Evolutionary conservation across 805 yeast species (phyloP).

Genomic region (Cyberlindnera americana): DNA sequence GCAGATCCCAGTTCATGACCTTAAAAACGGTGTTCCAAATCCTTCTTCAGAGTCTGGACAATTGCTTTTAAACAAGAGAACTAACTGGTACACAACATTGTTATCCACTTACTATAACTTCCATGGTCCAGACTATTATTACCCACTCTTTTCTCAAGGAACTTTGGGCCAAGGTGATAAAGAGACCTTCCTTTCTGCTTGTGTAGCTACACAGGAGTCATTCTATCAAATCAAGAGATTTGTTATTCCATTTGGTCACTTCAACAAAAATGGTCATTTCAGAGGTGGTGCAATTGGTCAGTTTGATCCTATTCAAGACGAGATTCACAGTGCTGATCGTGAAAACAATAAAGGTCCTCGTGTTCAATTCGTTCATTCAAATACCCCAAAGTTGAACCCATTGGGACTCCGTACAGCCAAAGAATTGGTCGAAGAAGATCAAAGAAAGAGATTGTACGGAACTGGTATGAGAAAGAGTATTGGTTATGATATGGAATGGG

Average conservation of each 20-base stretch:
- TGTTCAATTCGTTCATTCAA: slow-evolving; percentile 27
- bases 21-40: slow-evolving; percentile 58
- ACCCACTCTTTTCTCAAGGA: slow-evolving; percentile 67
- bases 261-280: slow-evolving; percentile 32
- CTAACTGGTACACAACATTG: slow-evolving; percentile 55
- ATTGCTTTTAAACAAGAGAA: slow-evolving; percentile 52
- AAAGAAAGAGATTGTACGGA: slow-evolving; percentile 12
- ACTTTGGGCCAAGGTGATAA: slow-evolving; percentile 76
- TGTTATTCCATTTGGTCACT: slow-evolving; percentile 39
- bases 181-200: slow-evolving; percentile 67
- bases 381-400: slow-evolving; percentile 33
- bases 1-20: slow-evolving; percentile 44
- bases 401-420: slow-evolving; percentile 13
- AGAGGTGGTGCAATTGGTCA: slow-evolving; percentile 74
- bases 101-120: slow-evolving; percentile 61
- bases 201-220: slow-evolving; percentile 42
- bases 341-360: slow-evolving; percentile 6
- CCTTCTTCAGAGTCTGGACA: slow-evolving; percentile 70
- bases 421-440: slow-evolving; percentile 2
- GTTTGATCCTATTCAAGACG: slow-evolving; percentile 60
- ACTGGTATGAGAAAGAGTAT: slow-evolving; percentile 29
- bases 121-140: slow-evolving; percentile 60
- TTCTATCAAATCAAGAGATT: slow-evolving; percentile 46
- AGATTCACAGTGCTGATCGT: slow-evolving; percentile 17
- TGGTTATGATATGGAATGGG: slow-evolving; percentile 50